Base-by-base conservation (phyloP, 768 basidiomycete species). In the Naganishia friedmannii region DNA sequence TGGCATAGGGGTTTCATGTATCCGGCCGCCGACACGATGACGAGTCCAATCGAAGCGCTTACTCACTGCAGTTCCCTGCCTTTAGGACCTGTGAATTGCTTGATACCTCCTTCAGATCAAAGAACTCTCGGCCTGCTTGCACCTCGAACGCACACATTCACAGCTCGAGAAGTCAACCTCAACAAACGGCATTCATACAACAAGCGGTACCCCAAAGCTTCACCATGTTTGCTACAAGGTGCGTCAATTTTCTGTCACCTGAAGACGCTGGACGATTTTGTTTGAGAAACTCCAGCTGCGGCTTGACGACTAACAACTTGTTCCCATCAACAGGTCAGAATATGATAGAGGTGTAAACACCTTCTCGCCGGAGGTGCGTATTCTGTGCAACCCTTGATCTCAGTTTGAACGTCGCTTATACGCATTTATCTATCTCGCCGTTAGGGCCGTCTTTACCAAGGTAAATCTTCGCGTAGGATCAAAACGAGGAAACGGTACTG, bases 321-420 rank as follows among this genome's bases (percentile, higher is more conserved):
- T 15, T n/a, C 23, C n/a, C 48, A 51, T 51, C 12, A 5, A 45
- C 66, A 80, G 79, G 74, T 79, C 78, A 54, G 79, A 80, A 63
- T 80, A 80, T 72, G 94, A 97, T 83, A 89, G 94, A 77, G 94
- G 93, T 85, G 93, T 97, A 68, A 97, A 96, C 85, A 98, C 95
- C 74, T 98, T 97, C 85, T 97, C 95, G 21, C 95, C 95, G 12
- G 95, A 82, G 77, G 81, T 81, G 54, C 70, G 81, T 68, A 34
- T 23, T 3, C 31, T 17, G 3, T 21, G 31, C 42, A 12, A n/a
- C 7, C 0, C 15, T 0, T 23, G 28, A 42, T 15, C 23, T 55
- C 29, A 32, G 34, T 37, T 8, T 31, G 34, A 6, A 26, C 8
- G n/a, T 63, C 23, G 42, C 46, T 58, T 6, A 32, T 37, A 8